Percentiles rank a stretch among this genome's conserved stretches.
phyloP scores from a whole-genome alignment of 352 stramenopile genomes.

The Pythium monospermum region DNA sequence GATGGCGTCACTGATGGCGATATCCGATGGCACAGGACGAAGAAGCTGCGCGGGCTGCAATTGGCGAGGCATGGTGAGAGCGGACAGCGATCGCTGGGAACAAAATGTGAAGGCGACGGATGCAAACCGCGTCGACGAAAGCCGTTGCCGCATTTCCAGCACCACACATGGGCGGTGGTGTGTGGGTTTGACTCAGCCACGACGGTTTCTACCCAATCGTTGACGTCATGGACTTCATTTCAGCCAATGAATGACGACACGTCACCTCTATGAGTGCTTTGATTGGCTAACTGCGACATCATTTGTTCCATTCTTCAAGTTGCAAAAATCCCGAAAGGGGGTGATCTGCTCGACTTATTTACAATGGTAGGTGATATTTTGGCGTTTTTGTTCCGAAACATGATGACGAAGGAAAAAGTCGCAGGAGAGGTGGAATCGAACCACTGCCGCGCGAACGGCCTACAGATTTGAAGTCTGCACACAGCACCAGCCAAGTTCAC shows the following conservation, averaged over 20 bases:
- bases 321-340: neutral
- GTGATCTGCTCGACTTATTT: too few relatives aligned
- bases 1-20: slow-evolving; percentile 76
- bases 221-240: neutral
- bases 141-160: slow-evolving; percentile 6
- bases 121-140: slow-evolving; percentile 19
- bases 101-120: slow-evolving; percentile 2
- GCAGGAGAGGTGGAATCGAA: slow-evolving; percentile 90
- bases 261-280: neutral
- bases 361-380: too few relatives aligned
- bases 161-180: slow-evolving; percentile 4
- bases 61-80: slow-evolving; percentile 36
- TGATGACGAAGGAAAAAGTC: slow-evolving; percentile 27
- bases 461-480: slow-evolving; percentile 93
- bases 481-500: slow-evolving; percentile 88
- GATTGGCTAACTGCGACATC: slow-evolving; percentile 9
- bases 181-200: neutral
- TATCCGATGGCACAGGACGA: slow-evolving; percentile 72
- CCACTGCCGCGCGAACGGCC: slow-evolving; percentile 85
- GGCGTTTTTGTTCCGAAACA: neutral
- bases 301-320: slow-evolving; percentile 20
- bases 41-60: slow-evolving; percentile 58
- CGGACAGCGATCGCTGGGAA: neutral
- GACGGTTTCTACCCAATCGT: slow-evolving; percentile 12
- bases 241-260: neutral